Evolutionary conservation across 768 basidiomycete genomes (phyloP).

Genomic region (Asterophora parasitica): DNA sequence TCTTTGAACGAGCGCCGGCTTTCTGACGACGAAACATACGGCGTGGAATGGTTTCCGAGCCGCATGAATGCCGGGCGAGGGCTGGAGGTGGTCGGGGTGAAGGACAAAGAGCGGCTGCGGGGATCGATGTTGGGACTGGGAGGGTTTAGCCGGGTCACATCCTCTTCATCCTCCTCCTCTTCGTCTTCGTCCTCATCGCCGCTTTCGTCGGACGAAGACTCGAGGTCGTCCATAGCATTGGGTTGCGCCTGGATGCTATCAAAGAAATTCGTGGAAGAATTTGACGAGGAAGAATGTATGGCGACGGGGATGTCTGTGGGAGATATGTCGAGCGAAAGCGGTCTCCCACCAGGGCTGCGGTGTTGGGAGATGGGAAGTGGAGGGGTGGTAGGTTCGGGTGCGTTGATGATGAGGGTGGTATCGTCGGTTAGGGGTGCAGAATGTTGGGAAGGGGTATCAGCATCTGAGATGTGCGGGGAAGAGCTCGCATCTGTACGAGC

Average conservation of each 20-base stretch:
- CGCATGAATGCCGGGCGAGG: constrained; percentile 50
- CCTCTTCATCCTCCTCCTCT: constrained; percentile 34
- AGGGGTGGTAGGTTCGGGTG: constrained; percentile 41
- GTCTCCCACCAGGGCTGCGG: constrained; percentile 20
- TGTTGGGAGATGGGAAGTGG: constrained; percentile 34
- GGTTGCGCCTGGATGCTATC: constrained; percentile 66
- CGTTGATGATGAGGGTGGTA: constrained; percentile 31
- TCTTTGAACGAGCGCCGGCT: constrained; percentile 31
- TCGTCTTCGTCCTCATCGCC: constrained; percentile 32
- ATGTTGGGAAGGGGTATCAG: constrained; percentile 12
- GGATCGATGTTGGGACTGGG: constrained; percentile 22
- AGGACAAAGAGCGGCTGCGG: constrained; percentile 35
- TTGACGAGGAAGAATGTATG: constrained; percentile 54
- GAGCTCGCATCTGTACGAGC: constrained; percentile 16
- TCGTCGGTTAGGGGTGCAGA: constrained; percentile 20
- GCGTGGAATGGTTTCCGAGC: constrained; percentile 66
- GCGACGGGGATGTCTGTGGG: constrained; percentile 35
- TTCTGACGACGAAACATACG: constrained; percentile 42
- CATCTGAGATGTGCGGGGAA: constrained; percentile 20
- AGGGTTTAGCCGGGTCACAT: constrained; percentile 25
- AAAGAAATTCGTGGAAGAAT: constrained; percentile 69
- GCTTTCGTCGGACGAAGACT: constrained; percentile 51
- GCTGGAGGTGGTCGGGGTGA: constrained; percentile 21
- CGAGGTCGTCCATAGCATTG: constrained; percentile 71
- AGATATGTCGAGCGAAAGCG: constrained; percentile 44